A percentile compares a stretch with the other conserved stretches of the same genome.
phyloP scores from a whole-genome alignment of 139 green algal species.

The Chlamydomonas eustigma region DNA sequence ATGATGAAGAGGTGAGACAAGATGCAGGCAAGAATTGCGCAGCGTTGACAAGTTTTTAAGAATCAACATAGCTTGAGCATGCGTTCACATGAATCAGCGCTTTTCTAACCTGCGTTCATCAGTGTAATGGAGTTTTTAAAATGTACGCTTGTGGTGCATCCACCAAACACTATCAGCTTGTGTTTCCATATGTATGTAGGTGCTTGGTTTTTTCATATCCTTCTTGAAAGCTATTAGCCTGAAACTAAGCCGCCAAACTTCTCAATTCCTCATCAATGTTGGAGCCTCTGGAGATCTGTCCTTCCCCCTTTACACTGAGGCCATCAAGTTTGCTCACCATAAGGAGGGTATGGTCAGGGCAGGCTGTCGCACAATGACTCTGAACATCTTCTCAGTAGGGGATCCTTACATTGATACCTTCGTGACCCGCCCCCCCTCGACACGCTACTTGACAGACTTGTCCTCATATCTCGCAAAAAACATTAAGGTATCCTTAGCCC shows the following conservation, averaged over 20 bases:
- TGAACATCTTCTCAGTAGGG: constrained; percentile 87
- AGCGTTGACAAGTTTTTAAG: no score
- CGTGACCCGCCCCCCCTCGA: constrained; percentile 51
- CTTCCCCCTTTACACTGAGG: constrained; percentile 92
- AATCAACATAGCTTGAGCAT: no score
- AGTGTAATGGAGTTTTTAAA: no score
- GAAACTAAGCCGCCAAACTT: constrained; percentile 81
- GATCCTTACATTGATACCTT: constrained; percentile 67
- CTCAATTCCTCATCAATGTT: constrained; percentile 88
- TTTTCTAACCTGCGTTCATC: no score
- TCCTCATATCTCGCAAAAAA: constrained; percentile 64
- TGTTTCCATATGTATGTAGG: no score
- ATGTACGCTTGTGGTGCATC: no score
- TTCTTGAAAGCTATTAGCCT: constrained; percentile 95
- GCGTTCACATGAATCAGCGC: no score
- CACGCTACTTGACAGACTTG: constrained; percentile 64
- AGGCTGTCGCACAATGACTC: constrained; percentile 90
- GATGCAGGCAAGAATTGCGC: no score
- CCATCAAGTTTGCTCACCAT: constrained; percentile 88
- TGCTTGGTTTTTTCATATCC: constrained; percentile 95
- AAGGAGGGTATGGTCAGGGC: constrained; percentile 93
- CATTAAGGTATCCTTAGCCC: no score
- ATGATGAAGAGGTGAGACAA: constrained; percentile 80
- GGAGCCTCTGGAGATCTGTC: constrained; percentile 8
- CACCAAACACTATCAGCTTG: no score